These are phyloP conservation scores for Penicillium salamii DNA, from an alignment of 495 filamentous ascomycete genomes.

Conservation along the genomic window DNA sequence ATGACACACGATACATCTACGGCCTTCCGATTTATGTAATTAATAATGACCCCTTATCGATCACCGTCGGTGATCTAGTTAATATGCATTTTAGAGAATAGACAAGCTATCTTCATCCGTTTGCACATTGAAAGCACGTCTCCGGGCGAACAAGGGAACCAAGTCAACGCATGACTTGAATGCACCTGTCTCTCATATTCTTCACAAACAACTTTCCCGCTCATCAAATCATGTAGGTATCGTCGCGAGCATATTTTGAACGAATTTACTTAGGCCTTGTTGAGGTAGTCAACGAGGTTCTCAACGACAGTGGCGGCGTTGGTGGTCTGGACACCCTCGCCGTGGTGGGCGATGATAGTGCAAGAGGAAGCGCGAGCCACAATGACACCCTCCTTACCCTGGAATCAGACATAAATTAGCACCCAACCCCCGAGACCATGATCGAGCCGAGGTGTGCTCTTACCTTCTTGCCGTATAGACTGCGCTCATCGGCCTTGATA, in stretches of 20 bases:
- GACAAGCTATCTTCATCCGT: slow-evolving; percentile 5
- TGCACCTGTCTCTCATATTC: slow-evolving; percentile 27
- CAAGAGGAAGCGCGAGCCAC: slow-evolving; percentile 81
- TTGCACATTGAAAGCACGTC: not conserved
- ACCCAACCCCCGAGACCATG: not conserved
- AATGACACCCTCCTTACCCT: slow-evolving; percentile 81
- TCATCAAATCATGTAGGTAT: slow-evolving; percentile 17
- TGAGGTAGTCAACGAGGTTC: slow-evolving; percentile 45
- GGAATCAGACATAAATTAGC: slow-evolving; percentile 2
- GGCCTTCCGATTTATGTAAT: slow-evolving; percentile 15
- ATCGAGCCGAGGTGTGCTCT: slow-evolving; percentile 13
- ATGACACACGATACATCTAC: slow-evolving; percentile 13
- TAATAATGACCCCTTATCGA: slow-evolving; percentile 24
- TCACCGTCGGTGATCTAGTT: not conserved
- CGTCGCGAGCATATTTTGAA: not conserved
- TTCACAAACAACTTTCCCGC: slow-evolving; percentile 18
- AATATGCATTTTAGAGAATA: slow-evolving; percentile 18
- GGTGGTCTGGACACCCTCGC: slow-evolving; percentile 59
- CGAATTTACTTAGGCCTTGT: slow-evolving; percentile 29
- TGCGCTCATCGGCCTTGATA: slow-evolving; percentile 69
- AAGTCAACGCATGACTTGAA: slow-evolving; percentile 7
- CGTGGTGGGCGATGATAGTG: slow-evolving; percentile 83
- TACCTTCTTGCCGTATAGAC: slow-evolving; percentile 87
- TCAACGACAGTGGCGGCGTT: slow-evolving; percentile 40
- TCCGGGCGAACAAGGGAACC: slow-evolving; percentile 1